These are phyloP conservation scores for Euryodendron excelsum DNA, from an alignment of 148 eudicot species.

Conservation along the genomic window DNA sequence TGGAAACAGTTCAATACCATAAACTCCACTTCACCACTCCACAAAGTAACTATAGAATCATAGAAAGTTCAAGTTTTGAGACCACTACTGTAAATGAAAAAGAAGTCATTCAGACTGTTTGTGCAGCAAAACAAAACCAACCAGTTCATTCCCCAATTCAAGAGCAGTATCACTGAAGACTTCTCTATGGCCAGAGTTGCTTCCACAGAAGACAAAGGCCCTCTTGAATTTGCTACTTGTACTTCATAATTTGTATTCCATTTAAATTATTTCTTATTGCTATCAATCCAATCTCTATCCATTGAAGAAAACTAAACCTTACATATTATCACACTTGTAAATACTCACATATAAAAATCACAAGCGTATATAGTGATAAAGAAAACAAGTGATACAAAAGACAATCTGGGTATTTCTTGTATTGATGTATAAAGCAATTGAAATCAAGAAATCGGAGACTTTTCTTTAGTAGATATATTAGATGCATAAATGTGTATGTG, in stretches of 20 bases:
- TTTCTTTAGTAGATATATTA: not conserved
- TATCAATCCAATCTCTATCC: not conserved
- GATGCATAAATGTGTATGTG: not conserved
- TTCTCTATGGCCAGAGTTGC: constrained; percentile 69
- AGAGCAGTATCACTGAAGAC: constrained; percentile 86
- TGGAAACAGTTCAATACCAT: not conserved
- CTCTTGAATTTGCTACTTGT: constrained; percentile 53
- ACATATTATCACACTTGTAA: too few relatives aligned
- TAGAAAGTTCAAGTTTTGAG: not conserved
- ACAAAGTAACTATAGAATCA: not conserved
- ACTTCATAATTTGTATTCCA: constrained; percentile 43
- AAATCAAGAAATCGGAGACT: constrained; percentile 4
- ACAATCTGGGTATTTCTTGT: constrained; percentile 21
- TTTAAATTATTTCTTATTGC: not conserved
- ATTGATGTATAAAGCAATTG: constrained; percentile 14
- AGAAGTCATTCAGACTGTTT: not conserved
- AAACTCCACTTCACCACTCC: not conserved
- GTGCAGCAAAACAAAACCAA: constrained; percentile 23
- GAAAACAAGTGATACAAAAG: not conserved
- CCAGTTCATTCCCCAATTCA: constrained; percentile 84
- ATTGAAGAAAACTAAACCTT: not conserved
- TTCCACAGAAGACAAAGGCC: constrained; percentile 92
- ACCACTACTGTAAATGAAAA: not conserved
- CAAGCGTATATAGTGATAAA: not conserved
- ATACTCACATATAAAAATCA: not conserved